phyloP scores from a whole-genome alignment of 225 moss, liverwort and hornwort species.

The Antitrichia curtipendula region DNA sequence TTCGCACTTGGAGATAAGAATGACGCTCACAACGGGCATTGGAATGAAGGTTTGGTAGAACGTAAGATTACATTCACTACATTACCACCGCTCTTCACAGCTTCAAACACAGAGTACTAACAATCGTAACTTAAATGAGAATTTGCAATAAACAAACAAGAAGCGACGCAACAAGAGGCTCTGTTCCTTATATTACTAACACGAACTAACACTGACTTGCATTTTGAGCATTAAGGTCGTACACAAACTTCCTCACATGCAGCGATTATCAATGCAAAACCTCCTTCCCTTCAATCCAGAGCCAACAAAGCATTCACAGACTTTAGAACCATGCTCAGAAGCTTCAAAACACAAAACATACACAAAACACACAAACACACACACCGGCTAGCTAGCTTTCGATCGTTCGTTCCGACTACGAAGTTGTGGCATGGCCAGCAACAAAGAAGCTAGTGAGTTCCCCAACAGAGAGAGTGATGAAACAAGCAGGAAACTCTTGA shows the following conservation, averaged over 20 bases:
- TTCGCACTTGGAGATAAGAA: neutral
- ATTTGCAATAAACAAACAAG: neutral
- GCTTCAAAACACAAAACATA: neutral
- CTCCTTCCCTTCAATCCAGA: neutral
- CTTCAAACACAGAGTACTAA: neutral
- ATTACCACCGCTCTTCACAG: no score
- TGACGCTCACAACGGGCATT: no score
- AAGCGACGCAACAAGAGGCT: neutral
- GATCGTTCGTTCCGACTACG: neutral
- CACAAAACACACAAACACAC: neutral
- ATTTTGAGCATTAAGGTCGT: neutral
- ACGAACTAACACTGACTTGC: neutral
- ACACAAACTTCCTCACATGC: neutral
- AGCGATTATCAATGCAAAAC: neutral
- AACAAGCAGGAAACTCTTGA: neutral
- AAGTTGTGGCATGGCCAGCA: neutral
- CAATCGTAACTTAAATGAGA: no score
- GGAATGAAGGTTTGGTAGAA: neutral
- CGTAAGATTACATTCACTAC: neutral
- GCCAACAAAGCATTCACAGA: neutral
- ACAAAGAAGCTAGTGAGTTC: neutral
- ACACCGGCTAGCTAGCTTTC: neutral
- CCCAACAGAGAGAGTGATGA: neutral
- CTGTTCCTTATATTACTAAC: neutral
- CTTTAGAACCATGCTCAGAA: neutral